A percentile compares a stretch with the other conserved stretches of the same genome.
These are phyloP conservation scores for Lophium mytilinum DNA, from an alignment of 495 filamentous ascomycete genomes.

Conservation along the genomic window DNA sequence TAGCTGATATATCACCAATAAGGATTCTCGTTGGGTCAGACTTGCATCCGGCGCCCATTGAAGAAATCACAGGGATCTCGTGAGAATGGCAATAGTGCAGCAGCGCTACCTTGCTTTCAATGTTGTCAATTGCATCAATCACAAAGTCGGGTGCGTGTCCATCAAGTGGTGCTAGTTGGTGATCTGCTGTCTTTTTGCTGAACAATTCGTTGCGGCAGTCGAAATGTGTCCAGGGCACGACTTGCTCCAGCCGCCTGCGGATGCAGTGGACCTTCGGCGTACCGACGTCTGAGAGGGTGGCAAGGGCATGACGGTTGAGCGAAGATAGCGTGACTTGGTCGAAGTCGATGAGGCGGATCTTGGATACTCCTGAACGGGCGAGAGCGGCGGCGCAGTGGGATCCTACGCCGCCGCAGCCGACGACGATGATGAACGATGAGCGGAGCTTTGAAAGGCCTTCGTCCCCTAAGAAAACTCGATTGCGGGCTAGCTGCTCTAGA, in stretches of 20 bases:
- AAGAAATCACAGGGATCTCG: constrained; percentile 72
- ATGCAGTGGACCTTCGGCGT: constrained; percentile 89
- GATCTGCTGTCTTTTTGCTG: constrained; percentile 52
- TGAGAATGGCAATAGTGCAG: constrained; percentile 78
- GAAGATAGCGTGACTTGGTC: constrained; percentile 94
- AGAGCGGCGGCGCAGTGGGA: constrained; percentile 84
- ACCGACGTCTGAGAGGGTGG: constrained; percentile 87
- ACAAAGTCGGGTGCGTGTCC: constrained; percentile 70
- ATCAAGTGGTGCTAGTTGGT: constrained; percentile 58
- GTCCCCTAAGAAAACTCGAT: constrained; percentile 82
- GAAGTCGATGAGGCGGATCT: constrained; percentile 89
- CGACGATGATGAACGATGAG: constrained; percentile 72
- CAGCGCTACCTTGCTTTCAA: constrained; percentile 88
- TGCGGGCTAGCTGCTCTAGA: constrained; percentile 90
- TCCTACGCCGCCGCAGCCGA: constrained; percentile 91
- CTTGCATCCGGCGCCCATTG: constrained; percentile 97
- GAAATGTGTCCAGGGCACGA: constrained; percentile 85
- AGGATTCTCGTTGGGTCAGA: constrained; percentile 88
- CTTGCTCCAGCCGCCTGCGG: constrained; percentile 65
- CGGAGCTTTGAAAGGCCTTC: constrained; percentile 73
- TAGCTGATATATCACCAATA: constrained; percentile 84
- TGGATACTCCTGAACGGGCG: constrained; percentile 77
- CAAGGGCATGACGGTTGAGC: constrained; percentile 89
- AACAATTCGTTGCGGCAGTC: constrained; percentile 85
- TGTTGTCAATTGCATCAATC: constrained; percentile 97